These are phyloP conservation scores for Xanthoparmelia taractica DNA, from an alignment of 495 filamentous ascomycete genomes.

Conservation along the genomic window DNA sequence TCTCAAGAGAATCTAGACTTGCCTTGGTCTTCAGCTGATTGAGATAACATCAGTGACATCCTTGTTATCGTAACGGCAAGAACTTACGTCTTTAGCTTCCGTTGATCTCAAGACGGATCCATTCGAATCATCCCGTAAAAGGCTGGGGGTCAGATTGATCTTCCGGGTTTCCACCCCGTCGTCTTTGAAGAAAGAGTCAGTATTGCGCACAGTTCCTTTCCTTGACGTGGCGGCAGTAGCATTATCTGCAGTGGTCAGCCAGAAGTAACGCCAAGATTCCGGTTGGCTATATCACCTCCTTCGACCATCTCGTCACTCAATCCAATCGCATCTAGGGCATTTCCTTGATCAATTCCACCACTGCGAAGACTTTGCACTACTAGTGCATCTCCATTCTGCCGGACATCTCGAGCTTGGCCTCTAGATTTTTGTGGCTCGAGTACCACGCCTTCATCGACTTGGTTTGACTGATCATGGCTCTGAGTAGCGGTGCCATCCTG, in stretches of 20 bases:
- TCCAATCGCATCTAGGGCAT: constrained; percentile 37
- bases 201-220: constrained; percentile 78
- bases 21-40: constrained; percentile 27
- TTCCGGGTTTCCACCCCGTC: constrained; percentile 93
- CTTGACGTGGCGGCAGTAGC: constrained; percentile 58
- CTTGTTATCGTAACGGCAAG: background rate
- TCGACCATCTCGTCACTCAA: constrained; percentile 60
- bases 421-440: constrained; percentile 42
- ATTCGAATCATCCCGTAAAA: constrained; percentile 76
- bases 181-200: constrained; percentile 95
- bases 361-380: constrained; percentile 13
- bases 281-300: constrained; percentile 32
- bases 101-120: constrained; percentile 47
- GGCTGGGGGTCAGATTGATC: constrained; percentile 89
- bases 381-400: constrained; percentile 14
- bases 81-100: constrained; percentile 55
- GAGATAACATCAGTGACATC: background rate
- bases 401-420: constrained; percentile 12
- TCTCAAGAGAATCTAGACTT: constrained; percentile 48
- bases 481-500: constrained; percentile 30
- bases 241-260: constrained; percentile 36
- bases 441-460: constrained; percentile 37
- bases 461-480: constrained; percentile 22
- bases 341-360: constrained; percentile 29
- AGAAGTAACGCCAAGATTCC: background rate